Base-by-base conservation (phyloP, 441 rosid genomes). In the Isatis lusitanica region DNA sequence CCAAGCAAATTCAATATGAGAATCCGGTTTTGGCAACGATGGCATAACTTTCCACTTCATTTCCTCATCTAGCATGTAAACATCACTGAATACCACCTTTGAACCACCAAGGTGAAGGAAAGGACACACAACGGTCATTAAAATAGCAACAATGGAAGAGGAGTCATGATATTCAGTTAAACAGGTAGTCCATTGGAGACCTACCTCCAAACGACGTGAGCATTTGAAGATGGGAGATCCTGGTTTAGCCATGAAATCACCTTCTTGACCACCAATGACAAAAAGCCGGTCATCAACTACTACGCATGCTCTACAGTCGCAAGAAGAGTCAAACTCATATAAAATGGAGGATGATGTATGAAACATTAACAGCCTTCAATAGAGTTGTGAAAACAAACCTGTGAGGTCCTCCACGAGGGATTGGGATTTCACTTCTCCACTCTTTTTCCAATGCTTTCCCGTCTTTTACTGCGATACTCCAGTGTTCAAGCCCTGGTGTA, bases 221-320 rank as follows among this genome's bases (percentile, higher is more conserved):
- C 46, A 18, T 40, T 10, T 3, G 3, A 15, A 95, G 74, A 91
- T 90, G n/a, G 99, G 93, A 5, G 98, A 95, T 83, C 98, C 97
- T 47, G 97, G 97, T 84, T 91, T 92, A 13, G 98, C 98, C 99
- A 95, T 91, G 82, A 92, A 94, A 85, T 94, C 99, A 74, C 98
- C 99, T 77, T 92, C 97, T 85, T 94, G 99, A 70, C 99, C 99
- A 17, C 98, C 99, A 72, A 92, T 77, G 40, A 94, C 90, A 71
- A 81, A 82, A 74, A 94, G 93, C 15, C 78, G 81, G 70, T 88
- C 94, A 78, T 89, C 78, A 72, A 80, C 87, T 72, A 89, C 96
- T 58, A 92, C 57, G 64, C 97, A 89, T 13, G 97, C 94, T 83
- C 97, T 91, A 72, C 43, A 71, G 3, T 2, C 1, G 0, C 16